Evolutionary conservation across 495 filamentous ascomycete genomes (phyloP), one percentile per base, ranked within the genome.

Genomic region (Delitschia confertaspora): DNA sequence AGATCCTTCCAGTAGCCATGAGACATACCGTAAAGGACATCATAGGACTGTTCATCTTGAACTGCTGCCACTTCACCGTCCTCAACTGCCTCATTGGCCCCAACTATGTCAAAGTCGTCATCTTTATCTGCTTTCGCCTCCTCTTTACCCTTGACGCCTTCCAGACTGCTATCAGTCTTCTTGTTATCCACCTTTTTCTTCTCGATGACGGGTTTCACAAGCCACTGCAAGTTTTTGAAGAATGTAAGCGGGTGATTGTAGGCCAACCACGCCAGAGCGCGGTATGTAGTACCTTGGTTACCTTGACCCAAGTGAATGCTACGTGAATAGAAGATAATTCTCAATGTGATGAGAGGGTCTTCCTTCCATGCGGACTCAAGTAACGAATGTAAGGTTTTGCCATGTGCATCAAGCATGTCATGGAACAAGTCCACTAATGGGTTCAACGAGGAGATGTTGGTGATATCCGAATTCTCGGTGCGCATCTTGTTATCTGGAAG

Each of bases 1-100:
- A 72, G 56, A 42, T 72, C 68, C 45, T 71, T 68, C 65, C 67
- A 72, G 50, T 73, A 72, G 6, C 70, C 68, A 33, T 71, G 68
- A 11, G 66, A 55, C 6, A 60, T 64, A 14, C 67, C 67, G 33
- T 63, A 58, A 26, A 53, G 51, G 19, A 69, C 62, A 36, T 69
- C 64, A 30, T 57, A 59, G 9, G 33, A 30, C 22, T 49, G 35
- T 0, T 45, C 51, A 11, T 43, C 45, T 27, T 46, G 38, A 2
- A 38, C 24, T n/a, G 33, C 6, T 4, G 27, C 37, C n/a, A 48
- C 29, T 10, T 57, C 47, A 16, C 57, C 44, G 4, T 46, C 49
- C 11, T 57, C 45, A 31, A 51, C 47, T 6, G 25, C 38, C 2
- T 53, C 36, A 11, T 20, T 31, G 3, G 19, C 26, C n/a, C 46